These are phyloP conservation scores for Russula sp. DNA, from an alignment of 768 basidiomycete genomes.

Conservation along the genomic window DNA sequence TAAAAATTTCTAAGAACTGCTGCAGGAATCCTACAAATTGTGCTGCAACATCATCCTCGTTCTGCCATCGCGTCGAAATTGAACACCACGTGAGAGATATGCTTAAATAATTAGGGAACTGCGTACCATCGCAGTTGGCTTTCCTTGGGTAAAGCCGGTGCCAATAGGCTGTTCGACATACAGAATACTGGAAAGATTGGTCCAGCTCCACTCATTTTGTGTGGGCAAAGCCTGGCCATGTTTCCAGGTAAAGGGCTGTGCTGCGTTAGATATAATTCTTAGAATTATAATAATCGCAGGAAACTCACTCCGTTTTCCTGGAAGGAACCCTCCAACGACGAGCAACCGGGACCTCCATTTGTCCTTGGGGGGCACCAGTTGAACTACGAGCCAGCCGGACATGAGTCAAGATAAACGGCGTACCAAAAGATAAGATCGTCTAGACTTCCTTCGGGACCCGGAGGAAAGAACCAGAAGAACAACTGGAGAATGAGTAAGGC, in stretches of 20 bases:
- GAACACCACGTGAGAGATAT: not conserved
- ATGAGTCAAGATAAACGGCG: not conserved
- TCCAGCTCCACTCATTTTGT: conserved; percentile 70
- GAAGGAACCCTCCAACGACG: conserved; percentile 67
- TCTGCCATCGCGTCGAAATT: conserved; percentile 31
- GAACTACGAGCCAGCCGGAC: not conserved
- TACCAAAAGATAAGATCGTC: conserved; percentile 79
- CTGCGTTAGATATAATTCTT: not conserved
- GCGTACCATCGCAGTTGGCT: conserved; percentile 50
- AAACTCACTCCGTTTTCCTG: conserved; percentile 69
- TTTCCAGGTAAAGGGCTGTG: conserved; percentile 63
- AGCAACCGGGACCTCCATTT: conserved; percentile 80
- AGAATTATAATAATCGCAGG: conserved; percentile 24
- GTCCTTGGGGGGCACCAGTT: conserved; percentile 47
- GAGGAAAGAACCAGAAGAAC: conserved; percentile 85
- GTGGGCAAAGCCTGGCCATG: conserved; percentile 63
- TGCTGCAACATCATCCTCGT: conserved; percentile 56
- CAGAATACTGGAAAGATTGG: conserved; percentile 69
- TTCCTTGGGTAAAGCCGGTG: conserved; percentile 73
- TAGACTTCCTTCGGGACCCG: conserved; percentile 64
- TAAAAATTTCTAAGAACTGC: conserved; percentile 74
- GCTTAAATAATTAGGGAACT: not conserved
- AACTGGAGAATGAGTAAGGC: conserved; percentile 42
- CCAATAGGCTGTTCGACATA: conserved; percentile 81
- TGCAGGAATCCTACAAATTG: conserved; percentile 60